phyloP scores from a whole-genome alignment of 75 land plant species.

The Isoetes taiwanensis region DNA sequence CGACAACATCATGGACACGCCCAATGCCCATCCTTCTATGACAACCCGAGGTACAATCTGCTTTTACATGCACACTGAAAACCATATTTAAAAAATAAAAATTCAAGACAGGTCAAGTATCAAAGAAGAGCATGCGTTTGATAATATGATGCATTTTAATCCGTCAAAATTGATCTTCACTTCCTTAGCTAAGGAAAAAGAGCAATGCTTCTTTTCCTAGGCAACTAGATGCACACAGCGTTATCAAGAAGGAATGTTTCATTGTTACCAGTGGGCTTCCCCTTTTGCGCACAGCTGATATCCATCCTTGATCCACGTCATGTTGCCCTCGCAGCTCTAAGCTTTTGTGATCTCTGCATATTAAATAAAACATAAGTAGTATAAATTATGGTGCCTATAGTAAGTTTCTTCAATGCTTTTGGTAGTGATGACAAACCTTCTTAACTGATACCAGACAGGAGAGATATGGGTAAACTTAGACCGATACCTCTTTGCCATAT shows the following conservation, averaged over 20 bases:
- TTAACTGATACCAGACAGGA: slow-evolving; percentile 97
- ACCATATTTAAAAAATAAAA: background rate
- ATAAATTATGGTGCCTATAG: too few species aligned
- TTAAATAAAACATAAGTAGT: background rate
- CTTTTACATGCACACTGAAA: slow-evolving; percentile 14
- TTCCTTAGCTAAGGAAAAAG: background rate
- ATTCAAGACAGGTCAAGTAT: background rate
- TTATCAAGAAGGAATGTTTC: background rate
- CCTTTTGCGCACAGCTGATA: slow-evolving; percentile 37
- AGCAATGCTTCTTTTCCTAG: too few species aligned
- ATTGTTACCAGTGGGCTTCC: slow-evolving; percentile 56
- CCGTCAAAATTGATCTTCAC: too few species aligned
- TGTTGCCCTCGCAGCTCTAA: slow-evolving; percentile 62
- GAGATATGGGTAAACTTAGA: slow-evolving; percentile 82
- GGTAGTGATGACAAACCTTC: slow-evolving; percentile 37
- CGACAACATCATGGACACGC: slow-evolving; percentile 34
- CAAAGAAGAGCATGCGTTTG: background rate
- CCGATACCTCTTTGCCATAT: slow-evolving; percentile 62
- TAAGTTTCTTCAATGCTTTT: too few species aligned
- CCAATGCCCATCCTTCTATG: slow-evolving; percentile 58
- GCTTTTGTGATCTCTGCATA: slow-evolving; percentile 44
- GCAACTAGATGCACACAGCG: too few species aligned
- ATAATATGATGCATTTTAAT: background rate
- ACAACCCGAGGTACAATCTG: slow-evolving; percentile 83
- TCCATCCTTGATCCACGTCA: slow-evolving; percentile 79